phyloP scores from a whole-genome alignment of 345 rosid species.

The Eucalyptus sp. region DNA sequence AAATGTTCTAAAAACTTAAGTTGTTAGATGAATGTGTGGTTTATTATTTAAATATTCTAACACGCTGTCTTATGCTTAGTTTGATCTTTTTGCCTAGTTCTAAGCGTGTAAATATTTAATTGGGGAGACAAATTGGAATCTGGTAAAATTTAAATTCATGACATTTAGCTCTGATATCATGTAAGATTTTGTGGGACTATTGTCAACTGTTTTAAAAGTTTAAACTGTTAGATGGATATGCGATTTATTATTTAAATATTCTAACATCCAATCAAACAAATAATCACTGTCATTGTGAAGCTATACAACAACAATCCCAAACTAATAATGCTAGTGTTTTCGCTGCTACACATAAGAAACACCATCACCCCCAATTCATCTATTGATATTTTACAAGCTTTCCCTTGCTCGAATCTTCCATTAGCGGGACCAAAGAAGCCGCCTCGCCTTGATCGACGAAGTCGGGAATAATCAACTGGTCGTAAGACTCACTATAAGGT shows the following conservation, averaged over 20 bases:
- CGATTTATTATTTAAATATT: too few relatives aligned
- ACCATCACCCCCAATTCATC: background rate
- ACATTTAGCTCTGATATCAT: too few relatives aligned
- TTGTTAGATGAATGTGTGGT: accelerated
- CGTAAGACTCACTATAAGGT: background rate
- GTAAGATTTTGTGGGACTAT: accelerated
- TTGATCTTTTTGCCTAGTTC: too few relatives aligned
- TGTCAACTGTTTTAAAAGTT: too few relatives aligned
- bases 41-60: too few relatives aligned
- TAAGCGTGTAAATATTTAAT: too few relatives aligned
- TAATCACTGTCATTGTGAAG: background rate
- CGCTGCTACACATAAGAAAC: background rate
- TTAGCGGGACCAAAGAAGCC: background rate
- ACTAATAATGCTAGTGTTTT: background rate
- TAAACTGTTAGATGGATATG: too few relatives aligned
- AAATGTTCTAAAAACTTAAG: too few relatives aligned
- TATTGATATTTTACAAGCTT: background rate
- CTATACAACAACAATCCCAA: background rate
- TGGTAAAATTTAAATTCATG: too few relatives aligned
- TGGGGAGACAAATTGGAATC: too few relatives aligned
- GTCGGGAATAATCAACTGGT: background rate
- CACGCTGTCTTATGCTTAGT: accelerated
- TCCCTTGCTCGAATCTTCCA: background rate
- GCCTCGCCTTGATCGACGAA: background rate
- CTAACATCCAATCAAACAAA: background rate